phyloP scores from a whole-genome alignment of 1,139 yeast genomes.

The Yamadazyma mexicana region DNA sequence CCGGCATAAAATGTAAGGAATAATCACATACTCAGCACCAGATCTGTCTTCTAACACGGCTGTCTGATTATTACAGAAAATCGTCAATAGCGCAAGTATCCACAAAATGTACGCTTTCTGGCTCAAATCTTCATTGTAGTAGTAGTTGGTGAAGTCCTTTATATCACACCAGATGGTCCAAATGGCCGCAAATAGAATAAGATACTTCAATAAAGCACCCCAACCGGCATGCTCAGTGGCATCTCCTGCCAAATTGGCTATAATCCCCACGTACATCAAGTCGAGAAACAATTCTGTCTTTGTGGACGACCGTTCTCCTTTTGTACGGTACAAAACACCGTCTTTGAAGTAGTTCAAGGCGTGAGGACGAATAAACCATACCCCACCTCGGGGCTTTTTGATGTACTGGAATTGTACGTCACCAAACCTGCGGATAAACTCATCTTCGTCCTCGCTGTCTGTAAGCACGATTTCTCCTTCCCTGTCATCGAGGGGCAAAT shows the following conservation, averaged over 20 bases:
- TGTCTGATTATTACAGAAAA: conserved; percentile 53
- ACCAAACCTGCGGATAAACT: conserved; percentile 51
- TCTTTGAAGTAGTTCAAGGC: conserved; percentile 63
- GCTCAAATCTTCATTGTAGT: conserved; percentile 59
- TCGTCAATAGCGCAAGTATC: conserved; percentile 51
- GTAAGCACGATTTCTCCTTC: conserved; percentile 13
- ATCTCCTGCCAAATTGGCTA: conserved; percentile 57
- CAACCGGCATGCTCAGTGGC: conserved; percentile 56
- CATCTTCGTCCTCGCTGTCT: conserved; percentile 44
- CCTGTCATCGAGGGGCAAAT: neutral
- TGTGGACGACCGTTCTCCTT: conserved; percentile 52
- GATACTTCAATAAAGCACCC: conserved; percentile 45
- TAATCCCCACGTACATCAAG: conserved; percentile 64
- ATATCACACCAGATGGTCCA: conserved; percentile 68
- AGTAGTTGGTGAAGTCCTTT: conserved; percentile 64
- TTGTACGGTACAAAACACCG: conserved; percentile 57
- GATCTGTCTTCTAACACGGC: conserved; percentile 31
- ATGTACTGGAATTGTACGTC: conserved; percentile 51
- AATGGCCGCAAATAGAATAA: conserved; percentile 55
- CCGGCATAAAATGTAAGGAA: conserved; percentile 50
- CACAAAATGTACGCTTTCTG: conserved; percentile 57
- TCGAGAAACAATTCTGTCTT: conserved; percentile 62
- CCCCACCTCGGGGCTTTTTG: conserved; percentile 39
- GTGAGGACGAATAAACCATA: conserved; percentile 55
- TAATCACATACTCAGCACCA: conserved; percentile 45